Conservation (phyloP, 2,329 filamentous ascomycete genomes). For the Neonectria faginata region DNA sequence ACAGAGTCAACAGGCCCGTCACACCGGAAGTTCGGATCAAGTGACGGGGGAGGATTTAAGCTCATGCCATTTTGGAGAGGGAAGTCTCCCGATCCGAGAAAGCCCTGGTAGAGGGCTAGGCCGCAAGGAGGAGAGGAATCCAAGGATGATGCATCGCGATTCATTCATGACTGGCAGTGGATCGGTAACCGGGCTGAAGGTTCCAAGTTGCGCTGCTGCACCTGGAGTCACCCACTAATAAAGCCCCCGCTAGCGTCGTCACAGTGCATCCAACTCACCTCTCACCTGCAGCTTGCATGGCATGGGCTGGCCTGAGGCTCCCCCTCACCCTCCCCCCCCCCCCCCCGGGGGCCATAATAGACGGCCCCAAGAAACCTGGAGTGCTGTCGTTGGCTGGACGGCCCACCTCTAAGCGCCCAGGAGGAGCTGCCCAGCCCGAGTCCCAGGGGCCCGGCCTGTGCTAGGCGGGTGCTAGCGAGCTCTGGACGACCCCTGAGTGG, state of each 20-base stretch:
- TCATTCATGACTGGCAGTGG: no score
- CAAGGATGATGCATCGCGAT: not conserved
- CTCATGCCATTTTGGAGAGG: conserved; percentile 27
- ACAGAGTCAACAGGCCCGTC: conserved; percentile 12
- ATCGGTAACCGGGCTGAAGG: no score
- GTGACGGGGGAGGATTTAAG: conserved; percentile 15
- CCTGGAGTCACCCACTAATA: not conserved
- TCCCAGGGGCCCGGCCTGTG: conserved; percentile 26
- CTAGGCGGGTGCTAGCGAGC: conserved; percentile 11
- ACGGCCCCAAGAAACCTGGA: not conserved
- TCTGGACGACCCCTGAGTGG: conserved; percentile 27
- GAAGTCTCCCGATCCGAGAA: conserved; percentile 21
- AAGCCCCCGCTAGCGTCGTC: conserved; percentile 41
- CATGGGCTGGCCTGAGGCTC: no score
- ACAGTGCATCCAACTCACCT: conserved; percentile 33
- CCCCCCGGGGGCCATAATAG: no score
- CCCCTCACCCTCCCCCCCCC: no score
- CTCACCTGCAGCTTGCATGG: not conserved
- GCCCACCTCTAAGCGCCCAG: conserved; percentile 42
- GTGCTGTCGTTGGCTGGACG: conserved; percentile 38
- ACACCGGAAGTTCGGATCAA: conserved; percentile 22
- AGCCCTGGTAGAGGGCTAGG: not conserved
- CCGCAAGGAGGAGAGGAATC: conserved; percentile 2
- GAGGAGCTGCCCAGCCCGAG: conserved; percentile 24
- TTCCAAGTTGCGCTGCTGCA: not conserved